Base-by-base conservation (phyloP, 441 rosid genomes). In the Aleurites moluccanus region DNA sequence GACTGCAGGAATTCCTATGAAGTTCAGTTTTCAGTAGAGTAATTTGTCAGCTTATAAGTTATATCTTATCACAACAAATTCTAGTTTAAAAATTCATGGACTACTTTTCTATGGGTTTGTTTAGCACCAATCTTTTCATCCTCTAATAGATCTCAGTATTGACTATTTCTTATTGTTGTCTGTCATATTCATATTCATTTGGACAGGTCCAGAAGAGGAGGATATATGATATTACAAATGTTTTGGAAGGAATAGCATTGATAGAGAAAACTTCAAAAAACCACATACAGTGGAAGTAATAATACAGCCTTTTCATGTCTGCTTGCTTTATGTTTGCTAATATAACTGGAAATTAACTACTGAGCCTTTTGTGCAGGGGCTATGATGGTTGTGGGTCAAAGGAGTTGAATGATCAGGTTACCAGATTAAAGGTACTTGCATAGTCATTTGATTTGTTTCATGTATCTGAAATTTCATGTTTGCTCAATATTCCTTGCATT, bases 221-320 rank as follows among this genome's bases (percentile, higher is more conserved):
- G 83, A 93, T 93, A 81, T 91, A 93, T 82, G 98, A 93, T 81
- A 93, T 91, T 64, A 93, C 97, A 72, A 93, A 93, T 86, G 97
- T 93, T 55, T 87, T 93, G 79, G 95, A 90, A 87, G 98, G 97
- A 72, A 84, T 91, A 79, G 87, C 87, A 59, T 84, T 93, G 83
- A 90, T 93, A 66, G 95, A 93, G 88, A 93, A 93, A 84, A 91
- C 94, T 45, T 86, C 93, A 66, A 93, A 93, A 87, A 91, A 91
- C 71, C 90, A 88, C 64, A 88, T 92, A 63, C 87, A 78, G 30
- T 93, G 97, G 98, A 93, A 85, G 97, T 91, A 89, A 82, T 76
- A 64, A 80, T 62, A 18, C 63, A 2, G 40, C 40, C 40, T 5
- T 38, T 38, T 38, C 40, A 2, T 38, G 40, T 38, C 7, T 38